phyloP scores from a whole-genome alignment of 257 asterid genomes.

The Primulina eburnea region DNA sequence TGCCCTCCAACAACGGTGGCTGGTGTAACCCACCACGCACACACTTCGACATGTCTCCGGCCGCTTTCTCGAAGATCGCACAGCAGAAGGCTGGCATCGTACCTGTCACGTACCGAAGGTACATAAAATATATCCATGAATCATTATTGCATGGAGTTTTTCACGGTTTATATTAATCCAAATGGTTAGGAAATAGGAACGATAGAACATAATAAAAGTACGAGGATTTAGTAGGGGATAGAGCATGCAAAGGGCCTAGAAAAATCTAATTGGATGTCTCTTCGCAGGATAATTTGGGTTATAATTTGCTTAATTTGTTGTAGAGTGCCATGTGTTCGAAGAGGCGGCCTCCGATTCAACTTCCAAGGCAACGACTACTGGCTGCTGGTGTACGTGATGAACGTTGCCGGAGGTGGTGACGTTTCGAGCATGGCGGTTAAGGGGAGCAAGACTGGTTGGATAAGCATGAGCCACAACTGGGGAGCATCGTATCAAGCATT shows the following conservation, averaged over 20 bases:
- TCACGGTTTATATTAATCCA: too few relatives aligned
- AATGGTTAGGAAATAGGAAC: too few relatives aligned
- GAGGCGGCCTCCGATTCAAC: constrained; percentile 51
- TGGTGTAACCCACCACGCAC: constrained; percentile 94
- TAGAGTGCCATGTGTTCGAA: constrained; percentile 53
- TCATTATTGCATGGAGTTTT: too few relatives aligned
- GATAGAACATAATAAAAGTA: too few relatives aligned
- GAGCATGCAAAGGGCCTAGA: too few relatives aligned
- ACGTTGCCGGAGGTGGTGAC: constrained; percentile 75
- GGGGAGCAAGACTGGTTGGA: constrained; percentile 73
- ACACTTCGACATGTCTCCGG: constrained; percentile 83
- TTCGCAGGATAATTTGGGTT: too few relatives aligned
- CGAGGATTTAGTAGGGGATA: too few relatives aligned
- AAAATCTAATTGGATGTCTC: too few relatives aligned
- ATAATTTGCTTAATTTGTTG: neutral
- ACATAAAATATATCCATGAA: neutral
- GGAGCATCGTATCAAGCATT: constrained; percentile 86
- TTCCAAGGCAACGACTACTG: constrained; percentile 82
- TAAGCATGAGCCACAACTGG: constrained; percentile 94
- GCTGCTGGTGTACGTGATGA: constrained; percentile 78
- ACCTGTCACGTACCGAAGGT: constrained; percentile 71
- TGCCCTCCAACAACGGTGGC: constrained; percentile 69
- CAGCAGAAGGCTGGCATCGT: constrained; percentile 77
- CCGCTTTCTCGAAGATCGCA: constrained; percentile 80
- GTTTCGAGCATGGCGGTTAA: constrained; percentile 60